Conservation (phyloP, 2,329 filamentous ascomycete species). For the Xylaria sp. region DNA sequence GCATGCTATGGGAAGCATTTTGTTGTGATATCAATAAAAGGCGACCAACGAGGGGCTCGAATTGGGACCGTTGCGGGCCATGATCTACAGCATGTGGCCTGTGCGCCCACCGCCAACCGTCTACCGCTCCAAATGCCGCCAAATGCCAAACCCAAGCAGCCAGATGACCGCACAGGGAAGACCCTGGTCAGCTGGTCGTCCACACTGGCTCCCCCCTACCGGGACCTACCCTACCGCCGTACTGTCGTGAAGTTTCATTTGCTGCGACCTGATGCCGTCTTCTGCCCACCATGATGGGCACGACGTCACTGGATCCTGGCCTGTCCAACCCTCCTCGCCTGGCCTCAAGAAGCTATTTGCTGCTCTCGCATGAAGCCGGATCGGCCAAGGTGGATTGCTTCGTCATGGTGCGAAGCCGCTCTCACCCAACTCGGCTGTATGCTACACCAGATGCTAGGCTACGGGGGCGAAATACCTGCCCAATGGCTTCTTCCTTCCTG, state of each 20-base stretch:
- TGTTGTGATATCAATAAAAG: constrained; percentile 24
- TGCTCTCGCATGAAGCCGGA: constrained; percentile 14
- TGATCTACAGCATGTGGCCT: constrained; percentile 32
- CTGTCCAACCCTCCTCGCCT: constrained; percentile 30
- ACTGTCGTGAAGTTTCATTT: constrained; percentile 19
- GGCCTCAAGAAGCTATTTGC: constrained; percentile 3
- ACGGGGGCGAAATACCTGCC: constrained; percentile 16
- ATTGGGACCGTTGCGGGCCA: constrained; percentile 31
- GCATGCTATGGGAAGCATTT: constrained; percentile 18
- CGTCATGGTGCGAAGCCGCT: constrained; percentile 14
- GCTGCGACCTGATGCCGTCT: constrained; percentile 35
- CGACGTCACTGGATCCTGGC: constrained; percentile 37
- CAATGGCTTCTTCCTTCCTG: constrained; percentile 21
- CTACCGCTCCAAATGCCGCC: background rate
- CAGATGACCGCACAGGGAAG: constrained; percentile 12
- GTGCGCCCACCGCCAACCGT: constrained; percentile 11
- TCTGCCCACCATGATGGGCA: constrained; percentile 34
- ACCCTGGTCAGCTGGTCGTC: constrained; percentile 30
- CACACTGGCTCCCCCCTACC: background rate
- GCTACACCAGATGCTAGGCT: background rate
- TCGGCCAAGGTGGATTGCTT: constrained; percentile 4
- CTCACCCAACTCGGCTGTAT: constrained; percentile 2
- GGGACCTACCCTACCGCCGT: too few relatives aligned
- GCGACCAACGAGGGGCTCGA: constrained; percentile 27
- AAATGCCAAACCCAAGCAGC: background rate